Evolutionary conservation across 805 yeast species (phyloP).

Genomic region (Metschnikowia peoriensis): DNA sequence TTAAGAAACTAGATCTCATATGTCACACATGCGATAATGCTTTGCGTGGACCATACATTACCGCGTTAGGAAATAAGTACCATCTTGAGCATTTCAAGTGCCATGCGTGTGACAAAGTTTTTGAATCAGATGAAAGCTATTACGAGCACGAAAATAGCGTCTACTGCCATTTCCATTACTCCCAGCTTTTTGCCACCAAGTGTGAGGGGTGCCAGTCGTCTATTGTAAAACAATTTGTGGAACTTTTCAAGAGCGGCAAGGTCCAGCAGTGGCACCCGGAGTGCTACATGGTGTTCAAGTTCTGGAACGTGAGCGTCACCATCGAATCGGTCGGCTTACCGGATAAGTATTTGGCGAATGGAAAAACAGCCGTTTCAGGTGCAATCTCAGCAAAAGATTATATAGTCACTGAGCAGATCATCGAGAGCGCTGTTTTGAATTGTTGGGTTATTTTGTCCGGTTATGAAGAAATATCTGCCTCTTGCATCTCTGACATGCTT

Average conservation of each 20-base stretch:
- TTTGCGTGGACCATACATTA: conserved; percentile 87
- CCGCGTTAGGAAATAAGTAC: conserved; percentile 87
- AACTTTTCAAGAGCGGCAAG: conserved; percentile 84
- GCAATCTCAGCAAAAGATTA: conserved; percentile 41
- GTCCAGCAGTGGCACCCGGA: conserved; percentile 99
- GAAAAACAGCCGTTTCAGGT: not conserved
- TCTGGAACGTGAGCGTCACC: conserved; percentile 86
- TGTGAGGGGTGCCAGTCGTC: conserved; percentile 95
- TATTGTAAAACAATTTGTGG: conserved; percentile 91
- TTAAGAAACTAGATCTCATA: conserved; percentile 77
- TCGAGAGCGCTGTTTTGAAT: conserved; percentile 56
- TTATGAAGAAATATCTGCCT: conserved; percentile 88
- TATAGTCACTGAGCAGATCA: conserved; percentile 56
- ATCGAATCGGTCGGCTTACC: conserved; percentile 55
- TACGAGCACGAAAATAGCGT: conserved; percentile 81
- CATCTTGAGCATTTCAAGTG: conserved; percentile 96
- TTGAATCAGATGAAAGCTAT: conserved; percentile 89
- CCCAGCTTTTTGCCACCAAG: conserved; percentile 77
- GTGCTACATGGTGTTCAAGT: conserved; percentile 95
- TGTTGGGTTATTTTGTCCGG: conserved; percentile 88
- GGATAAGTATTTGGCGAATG: conserved; percentile 4
- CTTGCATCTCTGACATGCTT: conserved; percentile 88
- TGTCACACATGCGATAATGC: conserved; percentile 85
- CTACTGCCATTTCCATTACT: conserved; percentile 89
- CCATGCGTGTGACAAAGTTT: conserved; percentile 77